A percentile compares a stretch with the other conserved stretches of the same genome.
Evolutionary conservation across 108 stramenopile genomes (phyloP).

Genomic region (Cafeteria roenbergensis): DNA sequence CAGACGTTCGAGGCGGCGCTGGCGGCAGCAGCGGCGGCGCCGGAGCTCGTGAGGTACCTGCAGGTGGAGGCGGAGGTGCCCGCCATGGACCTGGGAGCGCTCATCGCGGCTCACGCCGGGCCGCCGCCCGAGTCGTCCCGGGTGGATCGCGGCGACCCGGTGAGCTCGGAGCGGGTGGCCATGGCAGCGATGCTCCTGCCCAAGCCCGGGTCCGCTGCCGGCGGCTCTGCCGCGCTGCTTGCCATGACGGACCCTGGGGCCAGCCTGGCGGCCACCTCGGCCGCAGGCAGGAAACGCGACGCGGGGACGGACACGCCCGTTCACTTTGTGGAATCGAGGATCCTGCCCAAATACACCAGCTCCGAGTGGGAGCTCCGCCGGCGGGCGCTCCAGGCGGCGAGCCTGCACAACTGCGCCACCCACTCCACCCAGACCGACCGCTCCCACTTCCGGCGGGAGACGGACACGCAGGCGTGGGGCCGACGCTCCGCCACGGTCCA

Average conservation of each 20-base stretch:
- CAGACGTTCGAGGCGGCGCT: conserved; percentile 19
- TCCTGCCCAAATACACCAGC: conserved; percentile 40
- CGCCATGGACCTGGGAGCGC: not conserved
- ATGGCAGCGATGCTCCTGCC: no score
- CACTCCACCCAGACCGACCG: conserved; percentile 37
- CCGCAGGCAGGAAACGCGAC: conserved; percentile 11
- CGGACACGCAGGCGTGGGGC: conserved; percentile 44
- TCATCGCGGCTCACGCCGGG: not conserved
- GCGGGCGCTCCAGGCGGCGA: conserved; percentile 42
- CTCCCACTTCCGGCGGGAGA: conserved; percentile 47
- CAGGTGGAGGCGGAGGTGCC: not conserved
- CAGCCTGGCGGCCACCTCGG: not conserved
- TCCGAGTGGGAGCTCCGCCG: conserved; percentile 51
- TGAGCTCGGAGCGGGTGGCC: not conserved
- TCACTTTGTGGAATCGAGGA: conserved; percentile 42
- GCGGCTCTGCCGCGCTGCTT: not conserved
- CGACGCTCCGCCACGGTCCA: conserved; percentile 31
- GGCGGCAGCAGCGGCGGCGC: conserved; percentile 25
- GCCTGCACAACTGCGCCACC: conserved; percentile 40
- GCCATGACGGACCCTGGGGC: not conserved
- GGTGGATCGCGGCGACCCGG: not conserved
- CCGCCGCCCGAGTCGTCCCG: no score
- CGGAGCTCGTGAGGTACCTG: conserved; percentile 33
- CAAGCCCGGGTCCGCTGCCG: no score
- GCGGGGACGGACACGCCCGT: conserved; percentile 38